Percentiles rank a stretch among this genome's conserved stretches.
phyloP scores from a whole-genome alignment of 495 filamentous ascomycete species.

The Penicillium lividum region DNA sequence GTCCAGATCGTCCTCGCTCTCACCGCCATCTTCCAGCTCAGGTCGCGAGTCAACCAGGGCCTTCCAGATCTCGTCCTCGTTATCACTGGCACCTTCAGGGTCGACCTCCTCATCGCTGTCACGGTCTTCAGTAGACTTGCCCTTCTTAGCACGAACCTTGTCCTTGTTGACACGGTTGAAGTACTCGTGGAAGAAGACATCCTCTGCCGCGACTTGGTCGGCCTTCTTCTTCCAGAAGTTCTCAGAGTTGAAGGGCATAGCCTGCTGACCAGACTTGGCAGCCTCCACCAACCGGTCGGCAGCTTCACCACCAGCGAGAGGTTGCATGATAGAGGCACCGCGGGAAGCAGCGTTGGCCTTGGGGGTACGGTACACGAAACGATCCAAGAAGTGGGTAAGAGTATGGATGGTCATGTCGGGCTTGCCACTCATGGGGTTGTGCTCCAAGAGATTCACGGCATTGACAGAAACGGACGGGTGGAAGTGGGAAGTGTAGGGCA shows the following conservation, averaged over 20 bases:
- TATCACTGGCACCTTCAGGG: slow-evolving; percentile 36
- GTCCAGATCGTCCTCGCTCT: slow-evolving; percentile 64
- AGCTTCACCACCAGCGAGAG: slow-evolving; percentile 67
- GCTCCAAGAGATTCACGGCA: slow-evolving; percentile 65
- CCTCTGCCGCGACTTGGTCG: slow-evolving; percentile 84
- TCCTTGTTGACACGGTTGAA: slow-evolving; percentile 78
- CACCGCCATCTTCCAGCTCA: slow-evolving; percentile 68
- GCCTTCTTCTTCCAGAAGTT: slow-evolving; percentile 88
- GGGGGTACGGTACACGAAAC: slow-evolving; percentile 91
- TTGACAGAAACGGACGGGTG: slow-evolving; percentile 95
- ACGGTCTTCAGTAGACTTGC: slow-evolving; percentile 41
- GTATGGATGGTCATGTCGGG: slow-evolving; percentile 86
- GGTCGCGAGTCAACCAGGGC: slow-evolving; percentile 79
- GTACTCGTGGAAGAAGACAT: slow-evolving; percentile 98
- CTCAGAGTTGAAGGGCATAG: slow-evolving; percentile 72
- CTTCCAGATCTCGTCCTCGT: slow-evolving; percentile 85
- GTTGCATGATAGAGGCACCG: slow-evolving; percentile 94
- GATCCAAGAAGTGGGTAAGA: slow-evolving; percentile 91
- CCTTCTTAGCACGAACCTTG: slow-evolving; percentile 61
- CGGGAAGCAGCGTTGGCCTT: slow-evolving; percentile 63
- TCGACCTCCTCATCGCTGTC: slow-evolving; percentile 26
- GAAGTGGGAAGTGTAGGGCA: slow-evolving; percentile 79
- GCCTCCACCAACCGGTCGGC: slow-evolving; percentile 65
- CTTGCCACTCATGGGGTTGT: slow-evolving; percentile 72
- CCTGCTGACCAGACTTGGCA: slow-evolving; percentile 43